Base-by-base conservation (phyloP, 495 filamentous ascomycete species). In the Daldinia grandis region DNA sequence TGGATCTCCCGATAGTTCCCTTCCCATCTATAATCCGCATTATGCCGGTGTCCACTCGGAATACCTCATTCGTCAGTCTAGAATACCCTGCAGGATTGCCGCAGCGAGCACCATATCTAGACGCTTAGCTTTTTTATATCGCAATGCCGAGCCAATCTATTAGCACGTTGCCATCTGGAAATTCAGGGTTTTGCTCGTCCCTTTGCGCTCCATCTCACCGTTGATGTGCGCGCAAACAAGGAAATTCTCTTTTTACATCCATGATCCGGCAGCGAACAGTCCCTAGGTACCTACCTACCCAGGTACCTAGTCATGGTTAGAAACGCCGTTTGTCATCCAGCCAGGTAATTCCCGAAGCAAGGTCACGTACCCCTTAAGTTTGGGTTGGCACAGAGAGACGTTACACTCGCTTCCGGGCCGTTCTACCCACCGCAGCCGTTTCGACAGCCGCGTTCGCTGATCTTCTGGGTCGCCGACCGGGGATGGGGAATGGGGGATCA, bases 1-100 rank as follows among this genome's bases (percentile, higher is more conserved):
- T 73, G 65, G 70, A 73, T 73, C 70, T 73, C 70, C 70, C 65
- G 70, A 73, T 64, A 73, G 57, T 64, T 73, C 70, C 58, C 64
- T 54, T 53, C 55, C 42, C 70, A 73, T 69, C 65, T 73, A 68
- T 40, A 58, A 69, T 62, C 60, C 65, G 31, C 64, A 65, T 68
- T 73, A 73, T 68, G 65, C 65, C 62, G 70, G 65, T 68, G 68
- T 64, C 70, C 70, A 62, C 49, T 62, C 70, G 65, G 61, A 65
- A 66, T 73, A 37, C 70, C 70, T 73, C 62, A 73, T 73, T 73
- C 65, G 70, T 66, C 62, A 37, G 24, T 44, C 60, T 62, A n/a
- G 65, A 58, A 47, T 65, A 27, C 33, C 58, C 44, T 66, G 70
- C 70, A 73, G 57, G 50, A 44, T 58, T 73, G 64, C 60, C 58